Conservation (phyloP, 495 filamentous ascomycete genomes). For the Trichoderma asperelloides region DNA sequence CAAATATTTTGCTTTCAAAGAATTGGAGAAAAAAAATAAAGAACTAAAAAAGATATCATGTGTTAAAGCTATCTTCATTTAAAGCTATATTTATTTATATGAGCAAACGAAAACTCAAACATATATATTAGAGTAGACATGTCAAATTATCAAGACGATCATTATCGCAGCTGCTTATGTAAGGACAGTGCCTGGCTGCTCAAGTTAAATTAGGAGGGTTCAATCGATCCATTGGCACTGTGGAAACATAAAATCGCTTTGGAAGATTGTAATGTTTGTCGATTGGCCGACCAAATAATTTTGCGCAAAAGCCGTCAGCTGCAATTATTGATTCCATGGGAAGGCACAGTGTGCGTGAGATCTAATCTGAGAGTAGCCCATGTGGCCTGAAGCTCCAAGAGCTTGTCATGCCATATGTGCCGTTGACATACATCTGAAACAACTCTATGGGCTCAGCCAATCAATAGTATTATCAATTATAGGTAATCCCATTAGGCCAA, state of each 20-base stretch:
- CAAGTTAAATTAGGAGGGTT: background rate
- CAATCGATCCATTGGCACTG: background rate
- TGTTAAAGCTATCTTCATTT: too few relatives aligned
- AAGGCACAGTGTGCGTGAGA: constrained; percentile 47
- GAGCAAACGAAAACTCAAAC: too few relatives aligned
- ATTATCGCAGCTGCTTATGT: too few relatives aligned
- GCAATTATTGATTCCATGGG: constrained; percentile 37
- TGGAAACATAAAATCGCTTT: background rate
- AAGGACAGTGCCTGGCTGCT: too few relatives aligned
- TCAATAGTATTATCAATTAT: constrained; percentile 47
- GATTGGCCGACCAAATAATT: constrained; percentile 38
- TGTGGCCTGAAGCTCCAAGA: constrained; percentile 34
- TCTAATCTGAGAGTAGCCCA: constrained; percentile 45
- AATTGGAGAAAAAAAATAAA: too few relatives aligned
- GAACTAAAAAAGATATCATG: too few relatives aligned
- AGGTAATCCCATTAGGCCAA: constrained; percentile 37
- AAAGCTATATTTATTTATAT: too few relatives aligned
- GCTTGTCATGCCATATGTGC: constrained; percentile 42
- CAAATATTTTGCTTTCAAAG: too few relatives aligned
- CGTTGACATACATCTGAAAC: constrained; percentile 47
- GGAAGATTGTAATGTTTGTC: constrained; percentile 1
- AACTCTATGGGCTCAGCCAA: constrained; percentile 42
- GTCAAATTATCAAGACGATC: too few relatives aligned
- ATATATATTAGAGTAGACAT: too few relatives aligned
- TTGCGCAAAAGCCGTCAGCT: constrained; percentile 45